Conservation (phyloP, 306 rosid genomes). For the Prunus fruticosa region DNA sequence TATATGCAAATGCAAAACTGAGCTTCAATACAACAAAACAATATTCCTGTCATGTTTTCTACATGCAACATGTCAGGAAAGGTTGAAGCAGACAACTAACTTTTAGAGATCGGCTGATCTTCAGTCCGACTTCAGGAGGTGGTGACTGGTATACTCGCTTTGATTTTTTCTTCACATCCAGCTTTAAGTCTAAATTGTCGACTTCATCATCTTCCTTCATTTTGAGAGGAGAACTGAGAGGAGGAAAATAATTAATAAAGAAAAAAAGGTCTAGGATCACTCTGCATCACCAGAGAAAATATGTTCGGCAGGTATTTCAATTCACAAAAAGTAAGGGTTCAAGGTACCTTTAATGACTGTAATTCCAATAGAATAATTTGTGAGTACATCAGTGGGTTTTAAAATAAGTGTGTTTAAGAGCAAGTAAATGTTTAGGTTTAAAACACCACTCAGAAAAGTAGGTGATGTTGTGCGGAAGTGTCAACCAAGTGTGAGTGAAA, state of each 20-base stretch:
- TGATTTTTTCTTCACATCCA: constrained; percentile 68
- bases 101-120: constrained; percentile 91
- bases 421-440: neutral
- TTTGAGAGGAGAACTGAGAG: constrained; percentile 73
- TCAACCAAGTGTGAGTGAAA: too few relatives aligned
- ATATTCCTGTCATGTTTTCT: neutral
- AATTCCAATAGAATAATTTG: neutral
- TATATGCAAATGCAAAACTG: neutral
- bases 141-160: constrained; percentile 90
- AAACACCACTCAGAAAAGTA: neutral
- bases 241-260: neutral
- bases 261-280: constrained; percentile 1
- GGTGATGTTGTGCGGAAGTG: too few relatives aligned
- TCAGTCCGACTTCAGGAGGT: constrained; percentile 84
- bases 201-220: constrained; percentile 93
- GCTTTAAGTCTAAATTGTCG: constrained; percentile 80
- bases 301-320: neutral
- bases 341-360: neutral
- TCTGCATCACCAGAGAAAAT: neutral
- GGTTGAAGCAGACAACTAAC: constrained; percentile 64
- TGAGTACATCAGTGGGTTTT: neutral
- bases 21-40: neutral
- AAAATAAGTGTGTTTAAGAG: too few relatives aligned
- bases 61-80: neutral
- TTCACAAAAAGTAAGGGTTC: neutral